Base-by-base conservation (phyloP, 352 stramenopile genomes). In the Phytophthora pluvialis region DNA sequence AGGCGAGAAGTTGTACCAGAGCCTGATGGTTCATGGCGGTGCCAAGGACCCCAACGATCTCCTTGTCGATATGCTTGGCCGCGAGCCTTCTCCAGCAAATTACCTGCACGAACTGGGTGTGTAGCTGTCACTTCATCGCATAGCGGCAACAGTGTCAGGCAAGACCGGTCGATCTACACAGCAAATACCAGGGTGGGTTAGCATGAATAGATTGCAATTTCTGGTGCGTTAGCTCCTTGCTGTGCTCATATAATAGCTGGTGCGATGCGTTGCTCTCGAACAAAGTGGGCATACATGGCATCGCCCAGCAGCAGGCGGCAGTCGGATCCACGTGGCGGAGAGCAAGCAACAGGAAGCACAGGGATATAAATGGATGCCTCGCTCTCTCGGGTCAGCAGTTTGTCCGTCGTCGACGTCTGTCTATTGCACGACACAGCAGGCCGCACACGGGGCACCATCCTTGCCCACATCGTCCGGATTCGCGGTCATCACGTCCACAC, bases 11-110 rank as follows among this genome's bases (percentile, higher is more conserved):
- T 61, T 98, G 39, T 86, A 82, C 56, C 59, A 83, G 21, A 75
- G 96, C 35, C 57, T 98, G 28, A 85, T 98, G 67, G 42, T 83
- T 6, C 88, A 96, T 50, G 91, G 91, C n/a, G 91, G 91, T 9
- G 90, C 89, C 15, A 93, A 89, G 40, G 89, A 97, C 51, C 90
- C 91, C 3, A 91, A 94, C 40, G 77, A 88, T 47, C 93, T 98
- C 50, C 64, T 98, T 3, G 29, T 63, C 6, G 78, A 81, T 25
- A 72, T 97, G 50, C 57, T 98, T 18, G 88, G 87, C 6, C 72
- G 68, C 3, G 53, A 72, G 16, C 82, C 87, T 42, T 90, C 86
- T 39, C 74, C 79, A 1, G 40, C 56, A 35, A 91, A 72, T 52
- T 95, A 92, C 63, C 50, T 95, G 47, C 64, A 81, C 44, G 87